Base-by-base conservation (phyloP, 192 early-diverging fungal species). In the Gamsiella multidivaricata region DNA sequence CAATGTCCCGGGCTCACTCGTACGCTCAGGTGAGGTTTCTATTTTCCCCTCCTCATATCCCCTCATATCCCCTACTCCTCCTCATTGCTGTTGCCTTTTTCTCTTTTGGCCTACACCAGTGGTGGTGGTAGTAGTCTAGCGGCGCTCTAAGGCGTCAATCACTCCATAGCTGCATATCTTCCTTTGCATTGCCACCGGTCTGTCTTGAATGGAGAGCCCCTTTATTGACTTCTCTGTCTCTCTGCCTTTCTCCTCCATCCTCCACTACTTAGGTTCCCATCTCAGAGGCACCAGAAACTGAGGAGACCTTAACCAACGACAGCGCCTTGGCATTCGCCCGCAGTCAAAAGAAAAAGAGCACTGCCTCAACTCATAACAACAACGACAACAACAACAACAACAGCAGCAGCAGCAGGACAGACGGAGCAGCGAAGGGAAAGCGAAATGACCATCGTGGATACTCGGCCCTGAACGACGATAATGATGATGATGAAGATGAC, bases 21-120 rank as follows among this genome's bases (percentile, higher is more conserved):
- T 71, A 71, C 23, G 53, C 69, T 63, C 69, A 71, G 69, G 69
- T 71, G 61, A 71, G 69, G n/a, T n/a, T n/a, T n/a, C n/a, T n/a
- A n/a, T n/a, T n/a, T n/a, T n/a, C n/a, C n/a, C 9, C 33, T 0
- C 14, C 32, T 0, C 14, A 15, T 36, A 55, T 55, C n/a, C 32
- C 20, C 23, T 39, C 37, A 9, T 12, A 9, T 39, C 37, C 37
- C 12, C 5, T 5, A 9, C 37, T 39, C 12, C 37, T 9, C 37
- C 37, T 39, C 12, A 9, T 5, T 12, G 37, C 37, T 12, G 10
- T 32, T 53, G 15, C 17, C 51, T 20, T 17, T 32, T 3, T 51
- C 34, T 12, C 34, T n/a, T n/a, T n/a, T n/a, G n/a, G n/a, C n/a
- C n/a, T n/a, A n/a, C n/a, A n/a, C n/a, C n/a, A n/a, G n/a, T n/a